Evolutionary conservation across 345 rosid genomes (phyloP), one percentile per base, ranked within the genome.

Genomic region (Durio zibethinus): DNA sequence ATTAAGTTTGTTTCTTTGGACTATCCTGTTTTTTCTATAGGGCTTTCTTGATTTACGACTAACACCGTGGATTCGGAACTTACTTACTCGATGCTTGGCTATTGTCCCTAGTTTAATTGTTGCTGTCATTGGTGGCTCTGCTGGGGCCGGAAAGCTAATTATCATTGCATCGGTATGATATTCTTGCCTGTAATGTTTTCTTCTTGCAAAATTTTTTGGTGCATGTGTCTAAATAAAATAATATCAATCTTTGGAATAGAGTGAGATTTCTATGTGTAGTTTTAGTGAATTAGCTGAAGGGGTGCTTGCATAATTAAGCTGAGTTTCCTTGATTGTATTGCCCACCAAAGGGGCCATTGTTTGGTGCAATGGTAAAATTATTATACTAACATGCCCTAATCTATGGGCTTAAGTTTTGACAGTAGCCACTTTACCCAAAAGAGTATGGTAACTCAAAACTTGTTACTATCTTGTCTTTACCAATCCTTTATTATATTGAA

Each of bases 71-170:
- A 8, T 93, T 38, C 85, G 98, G 54, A 96, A 96, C 87, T 78
- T 92, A 38, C 71, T 96, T 21, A 96, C 99, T 48, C 85, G 99
- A 76, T 88, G 91, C 83, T 84, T 92, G 88, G 99, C 99, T 20
- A 93, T 96, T 68, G 88, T 93, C 74, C 99, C 98, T 15, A 93
- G 99, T 86, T 82, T 95, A 74, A 90, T 93, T 73, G 99, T 92
- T 72, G 93, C 98, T 16, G 16, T 95, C 79, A 88, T 92, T 20
- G 97, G 98, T 45, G 99, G 97, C 67, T 93, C 99, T 79, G 77
- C 97, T 65, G 98, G 97, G 31, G 99, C 98, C 3, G 97, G 99
- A 82, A 60, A 84, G 84, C 84, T 95, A 31, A 95, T 95, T 80
- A 95, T 95, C 73, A 92, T 95, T 82, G 97, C 98, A 61, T 95